A percentile compares a stretch with the other conserved stretches of the same genome.
Conservation (phyloP, 805 yeast species). For the Tetrapisispora phaffii region DNA sequence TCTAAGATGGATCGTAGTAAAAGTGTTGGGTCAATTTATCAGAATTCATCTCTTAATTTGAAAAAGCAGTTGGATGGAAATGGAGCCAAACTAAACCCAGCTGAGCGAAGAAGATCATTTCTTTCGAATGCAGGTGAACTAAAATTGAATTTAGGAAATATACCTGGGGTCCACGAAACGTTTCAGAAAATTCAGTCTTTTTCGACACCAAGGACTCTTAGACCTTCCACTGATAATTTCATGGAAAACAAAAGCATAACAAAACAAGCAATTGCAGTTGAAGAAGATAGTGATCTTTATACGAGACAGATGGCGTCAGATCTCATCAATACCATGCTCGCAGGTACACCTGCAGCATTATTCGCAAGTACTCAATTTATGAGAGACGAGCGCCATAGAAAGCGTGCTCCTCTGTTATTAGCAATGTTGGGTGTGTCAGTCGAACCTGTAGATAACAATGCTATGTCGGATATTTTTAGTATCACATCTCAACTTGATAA, state of each 20-base stretch:
- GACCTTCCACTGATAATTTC: neutral
- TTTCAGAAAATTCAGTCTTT: slow-evolving; percentile 1
- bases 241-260: slow-evolving; percentile 1
- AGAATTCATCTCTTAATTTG: neutral
- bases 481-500: slow-evolving; percentile 31
- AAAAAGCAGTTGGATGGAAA: neutral
- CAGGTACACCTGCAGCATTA: slow-evolving; percentile 67
- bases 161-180: slow-evolving; percentile 2
- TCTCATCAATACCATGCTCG: slow-evolving; percentile 42
- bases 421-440: slow-evolving; percentile 63
- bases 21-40: neutral
- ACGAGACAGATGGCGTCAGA: slow-evolving; percentile 31
- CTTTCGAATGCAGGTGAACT: neutral
- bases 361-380: slow-evolving; percentile 65
- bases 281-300: slow-evolving; percentile 11
- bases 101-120: slow-evolving; percentile 6
- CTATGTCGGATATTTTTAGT: neutral
- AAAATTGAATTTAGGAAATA: neutral
- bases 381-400: slow-evolving; percentile 64
- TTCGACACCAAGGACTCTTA: neutral
- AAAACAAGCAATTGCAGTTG: neutral
- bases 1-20: neutral
- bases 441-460: slow-evolving; percentile 18
- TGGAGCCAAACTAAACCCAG: neutral
- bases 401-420: slow-evolving; percentile 74